These are phyloP conservation scores for Gyromitra esculenta DNA, from an alignment of 2,329 filamentous ascomycete genomes.

Conservation along the genomic window DNA sequence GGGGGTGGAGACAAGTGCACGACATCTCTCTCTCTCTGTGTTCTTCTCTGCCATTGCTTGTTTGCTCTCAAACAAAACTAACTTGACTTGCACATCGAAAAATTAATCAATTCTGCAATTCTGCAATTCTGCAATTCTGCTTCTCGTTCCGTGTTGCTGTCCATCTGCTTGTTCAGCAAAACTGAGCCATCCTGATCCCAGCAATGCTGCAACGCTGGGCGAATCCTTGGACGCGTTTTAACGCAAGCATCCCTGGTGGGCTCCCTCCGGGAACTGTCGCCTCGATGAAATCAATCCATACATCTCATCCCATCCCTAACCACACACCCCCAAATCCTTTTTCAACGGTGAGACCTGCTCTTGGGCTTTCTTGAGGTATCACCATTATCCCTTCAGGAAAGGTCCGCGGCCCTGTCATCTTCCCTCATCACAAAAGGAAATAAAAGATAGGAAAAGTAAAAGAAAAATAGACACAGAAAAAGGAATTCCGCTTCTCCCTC, in stretches of 20 bases:
- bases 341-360: conserved; percentile 23
- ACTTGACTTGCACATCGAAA: neutral
- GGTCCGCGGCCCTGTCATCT: conserved; percentile 18
- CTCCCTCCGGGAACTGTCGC: conserved; percentile 26
- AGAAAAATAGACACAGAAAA: conserved; percentile 9
- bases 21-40: conserved; percentile 21
- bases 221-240: conserved; percentile 22
- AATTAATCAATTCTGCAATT: neutral
- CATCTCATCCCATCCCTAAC: neutral
- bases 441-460: conserved; percentile 8
- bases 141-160: neutral
- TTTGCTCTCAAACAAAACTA: neutral
- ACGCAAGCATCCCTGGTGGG: conserved; percentile 14
- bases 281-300: too few species aligned
- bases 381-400: neutral
- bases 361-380: neutral
- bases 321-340: neutral
- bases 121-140: neutral
- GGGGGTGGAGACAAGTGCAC: neutral
- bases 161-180: neutral
- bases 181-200: neutral
- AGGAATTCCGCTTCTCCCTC: neutral
- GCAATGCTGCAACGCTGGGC: neutral
- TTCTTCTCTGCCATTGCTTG: neutral
- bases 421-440: conserved; percentile 24